These are phyloP conservation scores for Cercospora brassicicola DNA, from an alignment of 2,329 filamentous ascomycete species.

Conservation along the genomic window DNA sequence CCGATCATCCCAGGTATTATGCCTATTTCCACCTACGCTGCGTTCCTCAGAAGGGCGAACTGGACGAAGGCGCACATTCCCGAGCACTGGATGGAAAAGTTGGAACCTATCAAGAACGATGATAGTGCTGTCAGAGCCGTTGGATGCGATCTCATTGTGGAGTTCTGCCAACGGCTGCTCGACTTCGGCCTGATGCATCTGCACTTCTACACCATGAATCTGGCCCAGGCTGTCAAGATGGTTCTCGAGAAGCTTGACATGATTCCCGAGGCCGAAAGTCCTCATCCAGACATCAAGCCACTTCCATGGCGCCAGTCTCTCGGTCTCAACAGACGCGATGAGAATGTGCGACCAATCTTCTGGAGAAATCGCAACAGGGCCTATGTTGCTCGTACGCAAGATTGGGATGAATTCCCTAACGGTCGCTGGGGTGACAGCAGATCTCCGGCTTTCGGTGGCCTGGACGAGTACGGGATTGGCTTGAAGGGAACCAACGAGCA, in stretches of 20 bases:
- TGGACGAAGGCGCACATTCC: slow-evolving; percentile 89
- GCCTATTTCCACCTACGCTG: slow-evolving; percentile 92
- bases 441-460: slow-evolving; percentile 91
- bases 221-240: slow-evolving; percentile 90
- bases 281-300: slow-evolving; percentile 58
- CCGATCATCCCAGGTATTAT: slow-evolving; percentile 87
- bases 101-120: slow-evolving; percentile 96
- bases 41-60: slow-evolving; percentile 83
- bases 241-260: slow-evolving; percentile 86
- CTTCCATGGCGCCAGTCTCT: slow-evolving; percentile 96
- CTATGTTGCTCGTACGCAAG: slow-evolving; percentile 90
- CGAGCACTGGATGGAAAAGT: slow-evolving; percentile 71
- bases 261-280: slow-evolving; percentile 71
- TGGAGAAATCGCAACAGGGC: slow-evolving; percentile 97
- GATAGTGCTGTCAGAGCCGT: slow-evolving; percentile 88
- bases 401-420: slow-evolving; percentile 99
- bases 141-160: slow-evolving; percentile 80
- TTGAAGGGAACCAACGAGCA: slow-evolving; percentile 93
- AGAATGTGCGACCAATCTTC: slow-evolving; percentile 97
- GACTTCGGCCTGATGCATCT: slow-evolving; percentile 77
- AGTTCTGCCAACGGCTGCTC: slow-evolving; percentile 85
- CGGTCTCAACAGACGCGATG: slow-evolving; percentile 79
- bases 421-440: slow-evolving; percentile 97
- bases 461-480: slow-evolving; percentile 91
- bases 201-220: slow-evolving; percentile 99